phyloP scores from a whole-genome alignment of 208 protist genomes.

The Leishmania martiniquensis region DNA sequence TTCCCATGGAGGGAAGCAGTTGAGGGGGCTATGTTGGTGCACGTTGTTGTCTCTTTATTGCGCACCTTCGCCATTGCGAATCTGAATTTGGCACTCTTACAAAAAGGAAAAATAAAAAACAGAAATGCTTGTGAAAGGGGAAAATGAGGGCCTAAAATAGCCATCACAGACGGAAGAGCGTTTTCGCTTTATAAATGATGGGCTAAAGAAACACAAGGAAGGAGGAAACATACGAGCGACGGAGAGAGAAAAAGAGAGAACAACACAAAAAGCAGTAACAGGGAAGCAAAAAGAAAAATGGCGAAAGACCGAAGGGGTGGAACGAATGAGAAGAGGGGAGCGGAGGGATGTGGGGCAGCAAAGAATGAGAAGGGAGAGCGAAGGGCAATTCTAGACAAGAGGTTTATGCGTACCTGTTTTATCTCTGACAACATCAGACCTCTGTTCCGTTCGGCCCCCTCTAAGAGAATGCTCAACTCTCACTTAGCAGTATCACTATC shows the following conservation, averaged over 20 bases:
- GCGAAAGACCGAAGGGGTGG: neutral
- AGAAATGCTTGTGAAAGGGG: neutral
- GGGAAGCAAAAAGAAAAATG: neutral
- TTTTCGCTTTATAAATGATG: neutral
- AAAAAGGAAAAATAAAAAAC: neutral
- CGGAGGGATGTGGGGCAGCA: neutral
- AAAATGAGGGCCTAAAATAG: neutral
- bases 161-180: neutral
- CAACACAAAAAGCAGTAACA: neutral
- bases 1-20: neutral
- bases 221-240: neutral
- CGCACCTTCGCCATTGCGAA: no score
- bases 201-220: neutral
- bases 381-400: neutral
- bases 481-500: neutral
- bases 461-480: neutral
- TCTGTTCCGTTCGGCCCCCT: neutral
- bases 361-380: neutral
- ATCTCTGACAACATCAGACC: neutral
- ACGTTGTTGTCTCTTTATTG: neutral
- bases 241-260: neutral
- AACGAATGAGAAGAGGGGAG: slow-evolving; percentile 7
- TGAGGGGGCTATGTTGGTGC: no score
- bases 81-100: neutral
- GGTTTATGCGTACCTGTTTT: no score